Evolutionary conservation across 441 rosid species (phyloP).

Genomic region (Raphanus hybrid): DNA sequence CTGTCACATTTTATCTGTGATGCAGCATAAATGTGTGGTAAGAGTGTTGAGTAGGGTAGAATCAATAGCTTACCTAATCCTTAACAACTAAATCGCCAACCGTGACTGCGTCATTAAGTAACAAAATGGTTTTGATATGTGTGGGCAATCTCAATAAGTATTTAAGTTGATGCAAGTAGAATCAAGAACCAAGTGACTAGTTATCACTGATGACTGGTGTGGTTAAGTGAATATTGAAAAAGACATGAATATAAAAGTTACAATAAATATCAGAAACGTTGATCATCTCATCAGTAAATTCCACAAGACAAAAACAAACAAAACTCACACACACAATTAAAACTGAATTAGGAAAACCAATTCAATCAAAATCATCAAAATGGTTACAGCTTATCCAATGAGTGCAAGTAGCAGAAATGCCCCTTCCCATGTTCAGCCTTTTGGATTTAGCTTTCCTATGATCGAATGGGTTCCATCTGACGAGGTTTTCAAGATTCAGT

Average conservation of each 20-base stretch:
- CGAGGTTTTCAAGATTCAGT: conserved; percentile 18
- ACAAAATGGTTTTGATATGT: not conserved
- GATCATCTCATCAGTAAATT: not conserved
- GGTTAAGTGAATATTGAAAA: too few relatives aligned
- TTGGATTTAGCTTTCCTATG: not conserved
- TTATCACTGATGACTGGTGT: too few relatives aligned
- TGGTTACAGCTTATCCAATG: not conserved
- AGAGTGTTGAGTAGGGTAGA: too few relatives aligned
- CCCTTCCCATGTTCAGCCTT: conserved; percentile 2
- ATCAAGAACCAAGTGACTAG: too few relatives aligned
- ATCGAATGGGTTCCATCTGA: conserved; percentile 4
- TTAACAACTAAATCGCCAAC: too few relatives aligned
- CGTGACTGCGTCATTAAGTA: conserved; percentile 50
- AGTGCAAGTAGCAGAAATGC: not conserved
- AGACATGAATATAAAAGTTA: too few relatives aligned
- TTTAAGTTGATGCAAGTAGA: too few relatives aligned
- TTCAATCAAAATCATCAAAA: not conserved
- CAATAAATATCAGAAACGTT: too few relatives aligned
- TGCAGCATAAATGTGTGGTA: too few relatives aligned
- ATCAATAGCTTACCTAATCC: too few relatives aligned
- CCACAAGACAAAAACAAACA: not conserved
- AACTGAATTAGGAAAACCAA: not conserved
- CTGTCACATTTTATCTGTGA: too few relatives aligned
- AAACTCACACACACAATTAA: not conserved
- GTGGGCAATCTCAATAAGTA: too few relatives aligned